Conservation (phyloP, 768 basidiomycete genomes). For the Clavaria fumosa region DNA sequence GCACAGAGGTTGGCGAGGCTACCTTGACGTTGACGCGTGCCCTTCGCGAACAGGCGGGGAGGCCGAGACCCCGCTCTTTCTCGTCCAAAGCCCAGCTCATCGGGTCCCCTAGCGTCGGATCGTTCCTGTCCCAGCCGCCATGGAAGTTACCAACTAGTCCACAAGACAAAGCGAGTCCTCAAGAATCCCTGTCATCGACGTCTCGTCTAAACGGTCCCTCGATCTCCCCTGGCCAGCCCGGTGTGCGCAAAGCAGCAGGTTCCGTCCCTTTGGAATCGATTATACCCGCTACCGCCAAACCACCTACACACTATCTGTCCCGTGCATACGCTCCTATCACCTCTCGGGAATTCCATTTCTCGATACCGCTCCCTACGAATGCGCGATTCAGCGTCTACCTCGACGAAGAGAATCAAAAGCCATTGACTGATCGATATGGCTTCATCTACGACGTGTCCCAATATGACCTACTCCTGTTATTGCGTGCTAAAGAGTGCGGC, state of each 20-base stretch:
- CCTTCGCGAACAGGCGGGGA: slow-evolving; percentile 22
- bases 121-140: slow-evolving; percentile 38
- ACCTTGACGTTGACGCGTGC: slow-evolving; percentile 32
- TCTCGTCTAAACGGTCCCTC: slow-evolving; percentile 18
- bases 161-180: slow-evolving; percentile 11
- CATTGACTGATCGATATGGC: slow-evolving; percentile 75
- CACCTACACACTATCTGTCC: slow-evolving; percentile 73
- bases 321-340: slow-evolving; percentile 60
- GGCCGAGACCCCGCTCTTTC: slow-evolving; percentile 20
- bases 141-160: slow-evolving; percentile 22
- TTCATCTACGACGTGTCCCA: slow-evolving; percentile 80
- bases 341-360: slow-evolving; percentile 58
- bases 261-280: slow-evolving; percentile 70
- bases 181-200: slow-evolving; percentile 14
- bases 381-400: slow-evolving; percentile 35
- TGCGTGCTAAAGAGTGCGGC: slow-evolving; percentile 55
- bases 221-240: slow-evolving; percentile 8
- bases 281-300: slow-evolving; percentile 64
- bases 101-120: slow-evolving; percentile 44
- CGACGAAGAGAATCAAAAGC: slow-evolving; percentile 36
- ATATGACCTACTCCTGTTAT: slow-evolving; percentile 65
- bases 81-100: slow-evolving; percentile 27
- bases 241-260: slow-evolving; percentile 18
- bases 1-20: slow-evolving; percentile 27
- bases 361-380: slow-evolving; percentile 38